Evolutionary conservation across 2,329 filamentous ascomycete genomes (phyloP).

Genomic region (Chaetomium olivaceum): DNA sequence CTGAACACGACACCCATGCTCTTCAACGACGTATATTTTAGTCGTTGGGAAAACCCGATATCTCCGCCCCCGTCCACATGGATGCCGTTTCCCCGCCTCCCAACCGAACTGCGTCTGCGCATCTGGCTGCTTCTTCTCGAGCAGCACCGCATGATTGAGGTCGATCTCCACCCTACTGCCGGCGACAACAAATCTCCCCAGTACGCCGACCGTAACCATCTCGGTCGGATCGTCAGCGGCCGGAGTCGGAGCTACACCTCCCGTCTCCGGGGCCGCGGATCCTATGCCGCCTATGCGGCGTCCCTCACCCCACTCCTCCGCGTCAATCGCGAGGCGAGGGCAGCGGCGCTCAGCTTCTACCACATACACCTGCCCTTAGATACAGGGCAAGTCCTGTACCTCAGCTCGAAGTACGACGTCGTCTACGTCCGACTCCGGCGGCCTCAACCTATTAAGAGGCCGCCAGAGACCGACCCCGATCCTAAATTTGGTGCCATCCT

Average conservation of each 20-base stretch:
- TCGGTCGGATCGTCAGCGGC: conserved; percentile 15
- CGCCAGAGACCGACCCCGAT: not conserved
- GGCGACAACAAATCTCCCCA: not conserved
- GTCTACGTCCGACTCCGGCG: not conserved
- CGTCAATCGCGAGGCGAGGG: conserved; percentile 18
- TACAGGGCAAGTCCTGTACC: not conserved
- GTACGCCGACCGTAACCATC: not conserved
- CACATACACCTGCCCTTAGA: conserved; percentile 18
- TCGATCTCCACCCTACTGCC: not conserved
- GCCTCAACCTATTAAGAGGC: not conserved
- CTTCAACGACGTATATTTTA: conserved; percentile 1
- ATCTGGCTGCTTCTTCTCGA: conserved; percentile 2
- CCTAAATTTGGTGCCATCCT: not conserved
- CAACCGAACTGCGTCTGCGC: not conserved
- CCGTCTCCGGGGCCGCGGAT: not conserved
- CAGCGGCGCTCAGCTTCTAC: conserved; percentile 22
- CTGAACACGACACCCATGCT: not conserved
- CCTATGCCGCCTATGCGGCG: not conserved
- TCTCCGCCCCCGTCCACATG: not conserved
- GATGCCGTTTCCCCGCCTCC: conserved; percentile 4
- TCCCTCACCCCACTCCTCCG: conserved; percentile 15
- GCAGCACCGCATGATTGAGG: conserved; percentile 7
- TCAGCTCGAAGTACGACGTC: conserved; percentile 7
- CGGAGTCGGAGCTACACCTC: conserved; percentile 1
- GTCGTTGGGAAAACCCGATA: not conserved